Percentiles rank a stretch among this genome's conserved stretches.
phyloP scores from a whole-genome alignment of 1,139 yeast genomes.

The Pichia sp. region DNA sequence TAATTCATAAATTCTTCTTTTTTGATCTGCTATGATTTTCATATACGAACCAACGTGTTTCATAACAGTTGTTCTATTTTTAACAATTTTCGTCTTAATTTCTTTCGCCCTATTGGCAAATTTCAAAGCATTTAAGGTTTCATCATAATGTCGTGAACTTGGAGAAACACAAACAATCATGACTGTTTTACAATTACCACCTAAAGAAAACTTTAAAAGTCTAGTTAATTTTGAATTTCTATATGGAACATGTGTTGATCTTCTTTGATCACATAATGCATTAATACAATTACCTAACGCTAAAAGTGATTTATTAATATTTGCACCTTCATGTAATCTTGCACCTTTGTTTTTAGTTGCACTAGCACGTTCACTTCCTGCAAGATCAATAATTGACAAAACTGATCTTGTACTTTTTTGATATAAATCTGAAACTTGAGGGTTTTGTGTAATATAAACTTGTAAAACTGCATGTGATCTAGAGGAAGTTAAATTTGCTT shows the following conservation, averaged over 20 bases:
- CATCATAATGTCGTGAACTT: constrained; percentile 80
- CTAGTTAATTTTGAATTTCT: constrained; percentile 86
- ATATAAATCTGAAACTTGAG: constrained; percentile 48
- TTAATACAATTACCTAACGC: constrained; percentile 94
- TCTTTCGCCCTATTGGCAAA: constrained; percentile 90
- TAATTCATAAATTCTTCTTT: constrained; percentile 47
- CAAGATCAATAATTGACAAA: constrained; percentile 79
- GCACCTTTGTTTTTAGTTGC: constrained; percentile 80
- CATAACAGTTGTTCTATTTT: constrained; percentile 73
- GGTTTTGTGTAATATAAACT: constrained; percentile 60
- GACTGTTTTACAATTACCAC: constrained; percentile 90
- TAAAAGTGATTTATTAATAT: constrained; percentile 77
- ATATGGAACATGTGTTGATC: constrained; percentile 76
- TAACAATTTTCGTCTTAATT: constrained; percentile 71
- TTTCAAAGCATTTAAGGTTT: constrained; percentile 80
- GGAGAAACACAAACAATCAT: constrained; percentile 96
- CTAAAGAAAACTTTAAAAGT: constrained; percentile 79
- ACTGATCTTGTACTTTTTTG: constrained; percentile 75
- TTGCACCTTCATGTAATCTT: constrained; percentile 83
- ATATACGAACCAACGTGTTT: constrained; percentile 85
- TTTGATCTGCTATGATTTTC: constrained; percentile 80
- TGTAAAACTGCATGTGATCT: constrained; percentile 92
- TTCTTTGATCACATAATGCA: constrained; percentile 72
- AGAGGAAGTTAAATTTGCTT: constrained; percentile 84
- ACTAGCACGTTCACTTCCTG: constrained; percentile 93